These are phyloP conservation scores for Cylindrotheca fusiformis DNA, from an alignment of 108 stramenopile genomes.

Conservation along the genomic window DNA sequence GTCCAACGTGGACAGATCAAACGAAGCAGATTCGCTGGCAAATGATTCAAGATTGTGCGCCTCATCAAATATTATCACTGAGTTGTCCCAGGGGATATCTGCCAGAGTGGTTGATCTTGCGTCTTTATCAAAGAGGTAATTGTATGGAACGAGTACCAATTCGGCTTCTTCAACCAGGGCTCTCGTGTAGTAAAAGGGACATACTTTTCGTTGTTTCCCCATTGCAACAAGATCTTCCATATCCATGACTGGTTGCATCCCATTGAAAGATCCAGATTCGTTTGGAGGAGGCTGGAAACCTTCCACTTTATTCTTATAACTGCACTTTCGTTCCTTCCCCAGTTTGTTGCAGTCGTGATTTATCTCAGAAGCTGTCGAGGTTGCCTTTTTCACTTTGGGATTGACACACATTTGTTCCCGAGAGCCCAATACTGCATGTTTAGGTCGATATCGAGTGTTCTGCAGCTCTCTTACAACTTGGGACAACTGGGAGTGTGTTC, in stretches of 20 bases:
- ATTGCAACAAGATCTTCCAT: slow-evolving; percentile 92
- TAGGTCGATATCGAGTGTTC: slow-evolving; percentile 91
- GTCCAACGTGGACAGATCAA: slow-evolving; percentile 83
- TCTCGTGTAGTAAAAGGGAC: slow-evolving; percentile 94
- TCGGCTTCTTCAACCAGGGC: slow-evolving; percentile 77
- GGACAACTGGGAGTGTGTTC: slow-evolving; percentile 96
- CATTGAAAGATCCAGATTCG: slow-evolving; percentile 23
- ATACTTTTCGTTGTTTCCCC: slow-evolving; percentile 77
- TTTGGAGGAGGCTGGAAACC: slow-evolving; percentile 41
- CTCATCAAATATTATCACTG: slow-evolving; percentile 97
- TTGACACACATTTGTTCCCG: slow-evolving; percentile 98
- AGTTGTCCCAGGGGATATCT: slow-evolving; percentile 79
- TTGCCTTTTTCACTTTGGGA: slow-evolving; percentile 79
- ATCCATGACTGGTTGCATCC: slow-evolving; percentile 82
- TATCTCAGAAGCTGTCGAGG: slow-evolving; percentile 49
- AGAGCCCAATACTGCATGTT: slow-evolving; percentile 90
- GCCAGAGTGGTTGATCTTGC: slow-evolving; percentile 65
- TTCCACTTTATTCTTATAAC: slow-evolving; percentile 74
- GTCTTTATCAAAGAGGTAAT: slow-evolving; percentile 96
- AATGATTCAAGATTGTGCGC: slow-evolving; percentile 98
- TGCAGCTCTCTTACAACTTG: slow-evolving; percentile 95
- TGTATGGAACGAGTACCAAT: slow-evolving; percentile 96
- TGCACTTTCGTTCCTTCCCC: slow-evolving; percentile 76
- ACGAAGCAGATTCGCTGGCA: slow-evolving; percentile 91
- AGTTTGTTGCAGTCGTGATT: slow-evolving; percentile 83